Evolutionary conservation across 2,329 filamentous ascomycete species (phyloP).

Genomic region (Drechslerella coelobrocha): DNA sequence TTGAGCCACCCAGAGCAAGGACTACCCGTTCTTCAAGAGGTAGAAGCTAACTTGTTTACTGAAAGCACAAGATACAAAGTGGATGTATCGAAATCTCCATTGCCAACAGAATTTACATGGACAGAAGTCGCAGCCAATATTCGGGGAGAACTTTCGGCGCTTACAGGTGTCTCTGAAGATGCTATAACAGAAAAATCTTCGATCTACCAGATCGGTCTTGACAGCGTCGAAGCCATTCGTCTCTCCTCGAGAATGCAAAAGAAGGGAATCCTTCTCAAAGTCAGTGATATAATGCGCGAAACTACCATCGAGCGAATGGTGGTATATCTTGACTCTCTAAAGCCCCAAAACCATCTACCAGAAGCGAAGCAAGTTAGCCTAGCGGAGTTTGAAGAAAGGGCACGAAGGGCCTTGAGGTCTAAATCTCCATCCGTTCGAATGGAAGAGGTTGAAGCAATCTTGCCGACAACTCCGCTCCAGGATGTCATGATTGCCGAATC

Average conservation of each 20-base stretch:
- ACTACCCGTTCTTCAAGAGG: constrained; percentile 22
- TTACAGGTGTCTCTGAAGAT: constrained; percentile 65
- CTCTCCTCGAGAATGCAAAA: constrained; percentile 74
- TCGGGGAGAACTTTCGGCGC: constrained; percentile 67
- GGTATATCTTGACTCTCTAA: constrained; percentile 49
- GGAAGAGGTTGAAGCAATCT: constrained; percentile 64
- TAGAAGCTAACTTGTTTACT: neutral
- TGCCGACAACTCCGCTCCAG: constrained; percentile 82
- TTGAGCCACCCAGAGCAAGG: constrained; percentile 32
- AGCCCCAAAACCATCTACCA: neutral
- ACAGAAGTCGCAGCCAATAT: constrained; percentile 64
- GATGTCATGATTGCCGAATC: constrained; percentile 86
- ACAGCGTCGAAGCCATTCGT: constrained; percentile 91
- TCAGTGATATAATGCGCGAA: constrained; percentile 78
- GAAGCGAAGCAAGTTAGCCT: constrained; percentile 1
- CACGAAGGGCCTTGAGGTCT: constrained; percentile 33
- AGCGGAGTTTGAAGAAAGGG: constrained; percentile 46
- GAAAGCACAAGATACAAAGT: neutral
- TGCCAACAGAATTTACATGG: constrained; percentile 65
- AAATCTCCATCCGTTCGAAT: neutral
- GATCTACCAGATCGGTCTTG: constrained; percentile 81
- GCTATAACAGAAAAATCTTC: constrained; percentile 68
- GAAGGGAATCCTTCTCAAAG: constrained; percentile 67
- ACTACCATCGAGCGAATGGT: constrained; percentile 72
- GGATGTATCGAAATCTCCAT: constrained; percentile 2